A percentile compares a stretch with the other conserved stretches of the same genome.
These are phyloP conservation scores for Salix caprea DNA, from an alignment of 345 rosid species.

Conservation along the genomic window DNA sequence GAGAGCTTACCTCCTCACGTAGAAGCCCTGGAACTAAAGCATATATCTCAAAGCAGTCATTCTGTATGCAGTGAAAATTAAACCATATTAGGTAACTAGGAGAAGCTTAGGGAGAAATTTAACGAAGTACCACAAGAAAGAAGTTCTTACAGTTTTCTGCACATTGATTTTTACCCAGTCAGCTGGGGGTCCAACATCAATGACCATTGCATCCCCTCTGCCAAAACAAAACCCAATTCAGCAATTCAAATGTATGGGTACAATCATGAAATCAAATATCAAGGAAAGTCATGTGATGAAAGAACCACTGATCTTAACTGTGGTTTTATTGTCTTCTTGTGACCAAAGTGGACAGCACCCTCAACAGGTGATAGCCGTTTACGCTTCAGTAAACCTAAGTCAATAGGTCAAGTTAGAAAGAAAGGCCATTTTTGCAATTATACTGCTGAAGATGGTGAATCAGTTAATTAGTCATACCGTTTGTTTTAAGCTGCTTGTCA, in stretches of 20 bases:
- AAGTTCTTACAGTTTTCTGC: conserved; percentile 22
- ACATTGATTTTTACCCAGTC: conserved; percentile 36
- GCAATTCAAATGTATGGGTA: not conserved
- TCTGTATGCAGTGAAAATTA: conserved; percentile 11
- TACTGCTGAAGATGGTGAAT: not conserved
- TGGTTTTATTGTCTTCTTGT: conserved; percentile 12
- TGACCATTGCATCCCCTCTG: conserved; percentile 27
- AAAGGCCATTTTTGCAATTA: not conserved
- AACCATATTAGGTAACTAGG: not conserved
- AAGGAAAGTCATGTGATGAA: not conserved
- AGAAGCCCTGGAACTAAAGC: conserved; percentile 35
- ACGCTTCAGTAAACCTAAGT: conserved; percentile 25
- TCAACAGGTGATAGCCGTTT: conserved; percentile 19
- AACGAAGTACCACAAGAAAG: not conserved
- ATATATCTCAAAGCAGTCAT: conserved; percentile 32
- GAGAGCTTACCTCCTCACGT: conserved; percentile 27
- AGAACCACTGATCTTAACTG: conserved; percentile 4
- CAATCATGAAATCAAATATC: not conserved
- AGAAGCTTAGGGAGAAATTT: not conserved
- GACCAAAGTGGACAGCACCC: conserved; percentile 11
- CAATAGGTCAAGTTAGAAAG: not conserved
- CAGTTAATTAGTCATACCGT: conserved; percentile 5
- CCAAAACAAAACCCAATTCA: conserved; percentile 6
- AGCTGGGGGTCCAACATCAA: conserved; percentile 33
- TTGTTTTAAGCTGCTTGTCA: conserved; percentile 26